phyloP scores from a whole-genome alignment of 2,329 filamentous ascomycete species.

The Orbilia blumenaviensis region DNA sequence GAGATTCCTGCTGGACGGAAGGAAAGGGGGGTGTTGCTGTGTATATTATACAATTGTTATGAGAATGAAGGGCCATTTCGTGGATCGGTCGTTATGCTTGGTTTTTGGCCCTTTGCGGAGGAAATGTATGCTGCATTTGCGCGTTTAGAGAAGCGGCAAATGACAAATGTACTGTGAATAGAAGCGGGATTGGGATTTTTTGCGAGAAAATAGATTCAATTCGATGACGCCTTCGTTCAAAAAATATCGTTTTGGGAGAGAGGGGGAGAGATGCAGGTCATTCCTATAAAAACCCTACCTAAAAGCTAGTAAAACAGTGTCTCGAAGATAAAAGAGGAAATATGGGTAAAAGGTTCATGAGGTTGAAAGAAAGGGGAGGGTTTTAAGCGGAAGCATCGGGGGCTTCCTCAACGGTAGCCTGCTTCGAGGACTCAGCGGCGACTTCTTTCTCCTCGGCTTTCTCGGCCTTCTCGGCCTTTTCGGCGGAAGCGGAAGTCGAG shows the following conservation, averaged over 20 bases:
- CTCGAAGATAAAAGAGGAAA: conserved; percentile 17
- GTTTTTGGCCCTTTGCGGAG: no score
- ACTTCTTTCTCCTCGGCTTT: conserved; percentile 23
- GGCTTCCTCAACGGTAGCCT: conserved; percentile 48
- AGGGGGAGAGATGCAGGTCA: conserved; percentile 21
- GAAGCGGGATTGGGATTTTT: not conserved
- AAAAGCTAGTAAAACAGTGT: conserved; percentile 39
- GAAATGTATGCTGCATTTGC: not conserved
- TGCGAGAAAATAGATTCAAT: conserved; percentile 1
- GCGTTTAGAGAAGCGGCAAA: not conserved
- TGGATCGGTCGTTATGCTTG: no score
- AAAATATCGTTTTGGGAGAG: conserved; percentile 14
- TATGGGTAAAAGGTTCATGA: not conserved
- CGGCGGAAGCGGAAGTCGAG: conserved; percentile 8
- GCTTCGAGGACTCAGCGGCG: conserved; percentile 34
- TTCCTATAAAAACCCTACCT: conserved; percentile 28
- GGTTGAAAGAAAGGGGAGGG: not conserved
- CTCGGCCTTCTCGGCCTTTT: conserved; percentile 7
- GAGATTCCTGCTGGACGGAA: no score
- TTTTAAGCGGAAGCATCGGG: conserved; percentile 43
- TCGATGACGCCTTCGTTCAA: conserved; percentile 23
- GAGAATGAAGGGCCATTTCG: no score
- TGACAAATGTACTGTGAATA: not conserved
- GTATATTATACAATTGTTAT: conserved; percentile 18
- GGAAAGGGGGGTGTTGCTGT: not conserved